These are phyloP conservation scores for Coemansia sp. DNA, from an alignment of 192 early-diverging fungal species.

Conservation along the genomic window DNA sequence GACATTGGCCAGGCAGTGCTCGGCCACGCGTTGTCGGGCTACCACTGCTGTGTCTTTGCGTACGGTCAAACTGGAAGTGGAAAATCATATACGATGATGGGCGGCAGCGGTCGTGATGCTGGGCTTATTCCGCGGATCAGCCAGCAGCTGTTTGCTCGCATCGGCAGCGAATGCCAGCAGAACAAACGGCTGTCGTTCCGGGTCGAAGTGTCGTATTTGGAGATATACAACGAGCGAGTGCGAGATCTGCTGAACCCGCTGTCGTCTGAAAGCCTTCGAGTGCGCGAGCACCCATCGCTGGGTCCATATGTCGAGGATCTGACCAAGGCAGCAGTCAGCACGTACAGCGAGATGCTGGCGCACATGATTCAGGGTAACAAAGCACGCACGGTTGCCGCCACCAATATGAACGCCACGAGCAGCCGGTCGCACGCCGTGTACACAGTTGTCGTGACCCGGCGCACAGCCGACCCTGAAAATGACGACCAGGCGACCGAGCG, in stretches of 20 bases:
- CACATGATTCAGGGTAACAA: slow-evolving; percentile 83
- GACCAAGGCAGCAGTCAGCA: slow-evolving; percentile 77
- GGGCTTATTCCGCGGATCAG: slow-evolving; percentile 90
- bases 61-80: slow-evolving; percentile 63
- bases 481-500: slow-evolving; percentile 68
- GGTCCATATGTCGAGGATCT: slow-evolving; percentile 93
- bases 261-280: slow-evolving; percentile 71
- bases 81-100: slow-evolving; percentile 70
- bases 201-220: slow-evolving; percentile 86
- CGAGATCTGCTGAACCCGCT: slow-evolving; percentile 78
- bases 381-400: slow-evolving; percentile 83
- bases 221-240: slow-evolving; percentile 88
- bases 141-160: slow-evolving; percentile 72
- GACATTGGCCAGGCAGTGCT: slow-evolving; percentile 76
- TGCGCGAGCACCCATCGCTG: slow-evolving; percentile 76
- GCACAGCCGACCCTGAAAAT: slow-evolving; percentile 26
- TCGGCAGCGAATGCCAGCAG: slow-evolving; percentile 40
- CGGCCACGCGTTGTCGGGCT: slow-evolving; percentile 84
- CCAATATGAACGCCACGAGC: slow-evolving; percentile 93
- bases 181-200: slow-evolving; percentile 51
- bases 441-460: slow-evolving; percentile 71
- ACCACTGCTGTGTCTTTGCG: slow-evolving; percentile 92
- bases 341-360: slow-evolving; percentile 64
- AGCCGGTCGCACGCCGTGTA: slow-evolving; percentile 87
- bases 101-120: slow-evolving; percentile 56